phyloP scores from a whole-genome alignment of 768 basidiomycete species.

The Boletus vinaceobasis region DNA sequence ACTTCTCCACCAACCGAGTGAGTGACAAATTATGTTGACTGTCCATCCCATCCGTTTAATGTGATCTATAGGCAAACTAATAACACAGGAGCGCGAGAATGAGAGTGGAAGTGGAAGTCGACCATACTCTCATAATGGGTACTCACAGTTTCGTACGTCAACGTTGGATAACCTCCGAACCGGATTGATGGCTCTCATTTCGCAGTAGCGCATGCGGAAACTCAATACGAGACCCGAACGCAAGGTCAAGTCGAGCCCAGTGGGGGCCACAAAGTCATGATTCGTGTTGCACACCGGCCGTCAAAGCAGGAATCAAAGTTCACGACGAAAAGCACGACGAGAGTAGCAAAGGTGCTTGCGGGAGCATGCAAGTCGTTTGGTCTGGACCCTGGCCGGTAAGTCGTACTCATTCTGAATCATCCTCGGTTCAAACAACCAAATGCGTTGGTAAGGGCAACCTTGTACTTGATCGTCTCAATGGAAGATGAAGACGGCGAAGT shows the following conservation, averaged over 20 bases:
- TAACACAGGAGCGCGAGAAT: slow-evolving; percentile 16
- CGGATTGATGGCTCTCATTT: neutral
- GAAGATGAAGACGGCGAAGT: slow-evolving; percentile 23
- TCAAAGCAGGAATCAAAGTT: slow-evolving; percentile 33
- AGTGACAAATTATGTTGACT: neutral
- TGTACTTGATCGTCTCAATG: slow-evolving; percentile 25
- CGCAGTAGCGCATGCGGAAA: slow-evolving; percentile 1
- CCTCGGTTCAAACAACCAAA: neutral
- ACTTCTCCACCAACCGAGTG: neutral
- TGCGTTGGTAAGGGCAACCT: slow-evolving; percentile 13
- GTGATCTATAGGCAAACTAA: slow-evolving; percentile 5
- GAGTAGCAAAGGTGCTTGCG: slow-evolving; percentile 26
- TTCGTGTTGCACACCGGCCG: slow-evolving; percentile 31
- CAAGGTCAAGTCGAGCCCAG: slow-evolving; percentile 3
- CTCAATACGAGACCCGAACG: neutral
- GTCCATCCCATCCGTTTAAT: neutral
- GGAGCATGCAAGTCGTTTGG: slow-evolving; percentile 30
- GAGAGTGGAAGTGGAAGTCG: neutral
- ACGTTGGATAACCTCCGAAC: neutral
- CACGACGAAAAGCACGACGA: slow-evolving; percentile 29
- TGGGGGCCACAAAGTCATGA: slow-evolving; percentile 18
- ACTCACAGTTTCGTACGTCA: slow-evolving; percentile 13
- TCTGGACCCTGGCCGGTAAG: slow-evolving; percentile 22
- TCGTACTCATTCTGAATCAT: neutral
- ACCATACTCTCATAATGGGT: neutral